Evolutionary conservation across 306 rosid genomes (phyloP), one percentile per base, ranked within the genome.

Genomic region (Gynostemma pentaphyllum): DNA sequence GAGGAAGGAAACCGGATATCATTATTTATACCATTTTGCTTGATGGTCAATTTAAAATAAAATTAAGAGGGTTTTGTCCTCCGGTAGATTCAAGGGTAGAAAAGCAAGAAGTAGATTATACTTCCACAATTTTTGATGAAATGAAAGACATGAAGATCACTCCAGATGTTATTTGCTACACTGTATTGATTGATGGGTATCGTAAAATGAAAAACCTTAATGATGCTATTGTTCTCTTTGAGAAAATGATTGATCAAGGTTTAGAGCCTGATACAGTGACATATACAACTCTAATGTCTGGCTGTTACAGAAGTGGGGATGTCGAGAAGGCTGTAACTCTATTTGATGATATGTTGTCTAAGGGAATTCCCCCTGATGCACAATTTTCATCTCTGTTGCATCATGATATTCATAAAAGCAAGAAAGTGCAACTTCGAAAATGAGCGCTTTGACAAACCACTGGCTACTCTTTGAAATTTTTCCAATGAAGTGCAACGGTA

Each of bases 1-100:
- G 70, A 62, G 87, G 88, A 70, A 80, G 87, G 62, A 70, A 80
- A 72, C 97, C 94, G 54, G 84, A 90, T 76, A 69, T 76, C 62
- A 56, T 83, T 71, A 75, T 85, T 47, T 90, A 80, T 78, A 87
- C 95, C 51, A 84, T 90, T 73, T 75, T 87, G 71, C 88, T 90
- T 48, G 88, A 85, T 61, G 73, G 78, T 63, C 79, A 41, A 67
- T 64, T 65, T 5, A 82, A 86, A 76, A 50, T 53, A 63, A 53
- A 68, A 46, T 32, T 69, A 42, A 67, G 40, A 69, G 67, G 45
- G 62, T 23, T 22, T 51, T 60, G 40, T 69, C 71, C 50, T 46
- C 23, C 26, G 54, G 8, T 1, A 12, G 41, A 9, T 61, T 46
- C 29, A 45, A 61, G 49, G 70, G 68, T 66, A 64, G 54, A 28